Base-by-base conservation (phyloP, 148 eudicot genomes). In the Chenopodium suecicum region DNA sequence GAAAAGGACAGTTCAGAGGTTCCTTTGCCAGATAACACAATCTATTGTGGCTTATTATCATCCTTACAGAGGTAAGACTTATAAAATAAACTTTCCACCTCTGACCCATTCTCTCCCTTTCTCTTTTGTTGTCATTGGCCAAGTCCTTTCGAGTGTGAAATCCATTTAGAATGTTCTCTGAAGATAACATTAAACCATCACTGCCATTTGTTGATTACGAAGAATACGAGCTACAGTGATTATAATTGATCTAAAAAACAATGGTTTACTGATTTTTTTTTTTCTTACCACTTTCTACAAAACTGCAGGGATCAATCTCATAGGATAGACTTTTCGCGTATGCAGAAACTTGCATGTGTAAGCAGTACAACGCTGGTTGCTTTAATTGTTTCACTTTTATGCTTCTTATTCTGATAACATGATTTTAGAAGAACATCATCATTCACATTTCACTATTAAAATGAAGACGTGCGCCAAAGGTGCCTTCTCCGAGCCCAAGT, bases 41-140 rank as follows among this genome's bases (percentile, higher is more conserved):
- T 95, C 78, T 95, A 87, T 80, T 95, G 99, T 79, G 99, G 99
- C 46, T 75, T 80, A 14, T 90, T 95, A 29, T 87, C 99, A 32
- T 71, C 87, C 27, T 79, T 95, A 68, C 99, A 95, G 80, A 92
- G 89, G 99, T 95, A 92, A 78, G 23, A 76, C 41, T 11, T 1
- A 0, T 7, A 58, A 5, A 58, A 58, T 58, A 2, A 62, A 62
- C 66, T 62, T 4, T 22, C 66, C 27, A 7, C 25, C 65, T 16
- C 60, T 16, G 19, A 54, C 4, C 60, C 60, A 34, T 34, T 2
- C 37, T 34, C 37, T 11, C 65, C 65, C 9, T 23, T 22, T 4
- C 65, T 22, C 22, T 62, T 62, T 62, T 22, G 5, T n/a, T 62
- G 23, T 20, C 25, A 22, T 62, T n/a, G 9, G 23, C 25, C 8